phyloP scores from a whole-genome alignment of 495 filamentous ascomycete species.

The Umbilicaria muhlenbergii region DNA sequence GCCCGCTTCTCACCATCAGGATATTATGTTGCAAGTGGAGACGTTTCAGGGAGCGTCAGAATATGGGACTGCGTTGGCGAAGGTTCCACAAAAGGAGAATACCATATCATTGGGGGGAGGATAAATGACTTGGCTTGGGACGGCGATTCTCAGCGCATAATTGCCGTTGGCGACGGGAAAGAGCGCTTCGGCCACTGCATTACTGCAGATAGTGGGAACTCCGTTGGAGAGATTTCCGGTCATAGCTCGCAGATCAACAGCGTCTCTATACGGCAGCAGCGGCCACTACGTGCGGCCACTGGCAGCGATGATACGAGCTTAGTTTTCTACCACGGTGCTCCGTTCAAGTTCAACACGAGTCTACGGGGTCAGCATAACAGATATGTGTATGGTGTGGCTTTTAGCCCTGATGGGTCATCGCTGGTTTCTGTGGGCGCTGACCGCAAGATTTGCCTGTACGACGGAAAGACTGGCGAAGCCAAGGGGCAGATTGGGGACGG shows the following conservation, averaged over 20 bases:
- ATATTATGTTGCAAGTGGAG: conserved; percentile 90
- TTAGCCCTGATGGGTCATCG: conserved; percentile 74
- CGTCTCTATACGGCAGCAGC: conserved; percentile 76
- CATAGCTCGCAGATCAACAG: conserved; percentile 83
- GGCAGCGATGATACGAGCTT: conserved; percentile 77
- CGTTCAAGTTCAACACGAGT: conserved; percentile 79
- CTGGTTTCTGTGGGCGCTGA: conserved; percentile 86
- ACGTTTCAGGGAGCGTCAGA: conserved; percentile 64
- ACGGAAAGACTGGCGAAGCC: conserved; percentile 82
- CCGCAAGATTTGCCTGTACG: conserved; percentile 79
- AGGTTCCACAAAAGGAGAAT: conserved; percentile 57
- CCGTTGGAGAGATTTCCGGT: conserved; percentile 81
- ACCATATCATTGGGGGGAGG: conserved; percentile 81
- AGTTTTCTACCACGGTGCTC: conserved; percentile 84
- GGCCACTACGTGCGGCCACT: conserved; percentile 79
- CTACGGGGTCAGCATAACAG: conserved; percentile 67
- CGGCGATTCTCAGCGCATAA: conserved; percentile 88
- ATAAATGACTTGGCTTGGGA: conserved; percentile 98
- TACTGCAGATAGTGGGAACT: conserved; percentile 89
- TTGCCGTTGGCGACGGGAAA: conserved; percentile 89
- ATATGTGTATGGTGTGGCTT: conserved; percentile 76
- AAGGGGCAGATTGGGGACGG: conserved; percentile 64
- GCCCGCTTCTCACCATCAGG: conserved; percentile 91
- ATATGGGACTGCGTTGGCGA: conserved; percentile 69
- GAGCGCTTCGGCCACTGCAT: conserved; percentile 90